Percentiles rank a stretch among this genome's conserved stretches.
phyloP scores from a whole-genome alignment of 2,329 filamentous ascomycete genomes.

The Ambrosiella cleistominuta region DNA sequence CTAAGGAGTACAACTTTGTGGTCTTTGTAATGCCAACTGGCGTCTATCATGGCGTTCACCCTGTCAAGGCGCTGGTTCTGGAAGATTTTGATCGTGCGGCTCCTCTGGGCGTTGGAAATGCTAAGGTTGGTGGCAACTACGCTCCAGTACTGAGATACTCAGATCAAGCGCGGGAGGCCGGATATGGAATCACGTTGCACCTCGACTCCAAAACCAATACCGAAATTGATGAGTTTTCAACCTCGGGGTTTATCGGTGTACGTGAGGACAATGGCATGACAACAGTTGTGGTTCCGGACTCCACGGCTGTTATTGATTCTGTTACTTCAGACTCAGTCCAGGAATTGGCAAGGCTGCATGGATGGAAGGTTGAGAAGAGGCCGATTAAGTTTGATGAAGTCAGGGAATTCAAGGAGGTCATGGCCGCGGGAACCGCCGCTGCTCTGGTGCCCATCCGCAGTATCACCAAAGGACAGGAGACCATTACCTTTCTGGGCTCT shows the following conservation, averaged over 20 bases:
- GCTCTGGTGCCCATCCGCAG: constrained; percentile 82
- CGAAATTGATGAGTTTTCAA: constrained; percentile 91
- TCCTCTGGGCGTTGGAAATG: constrained; percentile 75
- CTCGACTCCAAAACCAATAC: constrained; percentile 69
- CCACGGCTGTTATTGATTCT: constrained; percentile 69
- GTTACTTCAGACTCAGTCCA: constrained; percentile 68
- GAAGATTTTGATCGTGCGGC: constrained; percentile 89
- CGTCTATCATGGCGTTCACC: constrained; percentile 79
- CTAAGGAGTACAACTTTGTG: constrained; percentile 80
- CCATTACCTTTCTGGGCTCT: constrained; percentile 36
- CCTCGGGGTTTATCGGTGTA: constrained; percentile 74
- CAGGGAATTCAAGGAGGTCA: constrained; percentile 47
- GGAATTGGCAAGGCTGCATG: constrained; percentile 57
- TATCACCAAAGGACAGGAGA: constrained; percentile 45
- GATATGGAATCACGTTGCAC: constrained; percentile 89
- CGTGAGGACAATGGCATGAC: constrained; percentile 44
- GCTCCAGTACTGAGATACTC: constrained; percentile 80
- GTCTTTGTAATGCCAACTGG: constrained; percentile 86
- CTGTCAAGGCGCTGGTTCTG: constrained; percentile 73
- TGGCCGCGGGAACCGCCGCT: constrained; percentile 83
- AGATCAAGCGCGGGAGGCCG: constrained; percentile 58
- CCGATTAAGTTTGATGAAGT: constrained; percentile 48
- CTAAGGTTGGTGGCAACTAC: constrained; percentile 95
- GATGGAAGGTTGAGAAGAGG: constrained; percentile 69
- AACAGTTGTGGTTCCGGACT: constrained; percentile 56